phyloP scores from a whole-genome alignment of 371 early-diverging fungal species.

The Mucor mucedo region DNA sequence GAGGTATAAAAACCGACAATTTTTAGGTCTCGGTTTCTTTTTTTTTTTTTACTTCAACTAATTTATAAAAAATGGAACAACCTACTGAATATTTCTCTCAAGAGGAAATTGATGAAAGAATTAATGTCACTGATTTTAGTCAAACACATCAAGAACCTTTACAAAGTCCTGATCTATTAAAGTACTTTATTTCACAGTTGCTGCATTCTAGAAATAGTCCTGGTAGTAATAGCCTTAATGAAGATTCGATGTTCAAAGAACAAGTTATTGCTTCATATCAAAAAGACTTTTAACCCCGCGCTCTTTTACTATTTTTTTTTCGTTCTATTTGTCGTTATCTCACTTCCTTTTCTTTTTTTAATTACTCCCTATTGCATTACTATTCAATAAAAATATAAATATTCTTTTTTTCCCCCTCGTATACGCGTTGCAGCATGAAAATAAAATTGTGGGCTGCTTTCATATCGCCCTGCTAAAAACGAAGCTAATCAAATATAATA shows the following conservation, averaged over 20 bases:
- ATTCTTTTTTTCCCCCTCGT: too few species aligned
- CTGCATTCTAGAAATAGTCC: neutral
- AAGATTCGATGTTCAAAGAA: conserved; percentile 10
- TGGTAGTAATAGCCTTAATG: neutral
- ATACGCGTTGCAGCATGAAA: too few species aligned
- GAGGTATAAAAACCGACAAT: too few species aligned
- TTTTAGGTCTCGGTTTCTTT: neutral
- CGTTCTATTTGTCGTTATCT: neutral
- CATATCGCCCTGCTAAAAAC: too few species aligned
- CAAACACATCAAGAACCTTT: conserved; percentile 5
- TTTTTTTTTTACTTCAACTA: neutral
- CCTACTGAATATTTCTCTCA: neutral
- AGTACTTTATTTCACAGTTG: conserved; percentile 1
- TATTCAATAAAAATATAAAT: too few species aligned
- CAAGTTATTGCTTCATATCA: neutral
- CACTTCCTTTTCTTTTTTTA: too few species aligned
- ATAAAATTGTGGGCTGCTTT: too few species aligned
- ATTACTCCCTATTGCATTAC: too few species aligned
- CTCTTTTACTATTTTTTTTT: neutral
- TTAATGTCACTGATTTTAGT: neutral
- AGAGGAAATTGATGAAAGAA: conserved; percentile 7
- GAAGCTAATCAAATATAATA: neutral
- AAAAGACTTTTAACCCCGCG: neutral
- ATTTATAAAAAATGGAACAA: neutral
- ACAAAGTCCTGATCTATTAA: conserved; percentile 9